Evolutionary conservation across 768 basidiomycete genomes (phyloP).

Genomic region (Tylopilus sp.): DNA sequence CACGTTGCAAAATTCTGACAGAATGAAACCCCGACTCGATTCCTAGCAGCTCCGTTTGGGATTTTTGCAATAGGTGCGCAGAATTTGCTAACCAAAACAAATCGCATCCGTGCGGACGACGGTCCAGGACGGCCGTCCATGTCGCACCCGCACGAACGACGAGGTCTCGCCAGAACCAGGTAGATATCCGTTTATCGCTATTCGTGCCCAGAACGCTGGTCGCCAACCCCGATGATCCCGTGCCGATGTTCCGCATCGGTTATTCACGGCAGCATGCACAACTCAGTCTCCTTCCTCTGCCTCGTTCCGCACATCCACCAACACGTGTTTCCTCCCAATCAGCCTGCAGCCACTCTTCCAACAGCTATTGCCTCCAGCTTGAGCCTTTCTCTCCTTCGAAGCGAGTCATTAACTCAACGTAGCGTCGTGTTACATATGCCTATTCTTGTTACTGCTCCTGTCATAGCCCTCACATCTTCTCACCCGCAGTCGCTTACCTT

Average conservation of each 20-base stretch:
- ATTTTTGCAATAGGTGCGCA: constrained; percentile 6
- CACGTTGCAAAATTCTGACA: constrained; percentile 30
- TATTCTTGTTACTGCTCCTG: not conserved
- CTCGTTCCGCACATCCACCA: not conserved
- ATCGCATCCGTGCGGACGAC: constrained; percentile 1
- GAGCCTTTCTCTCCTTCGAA: not conserved
- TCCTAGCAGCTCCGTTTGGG: constrained; percentile 29
- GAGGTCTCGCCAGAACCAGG: constrained; percentile 15
- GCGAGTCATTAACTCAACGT: not conserved
- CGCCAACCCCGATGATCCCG: constrained; percentile 15
- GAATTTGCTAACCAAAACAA: constrained; percentile 18
- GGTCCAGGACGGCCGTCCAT: constrained; percentile 20
- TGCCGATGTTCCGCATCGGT: constrained; percentile 21
- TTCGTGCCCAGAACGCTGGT: constrained; percentile 9
- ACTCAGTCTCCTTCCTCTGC: not conserved
- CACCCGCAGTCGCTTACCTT: constrained; percentile 3
- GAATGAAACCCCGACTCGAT: constrained; percentile 33
- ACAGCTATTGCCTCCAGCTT: not conserved
- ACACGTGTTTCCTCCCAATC: not conserved
- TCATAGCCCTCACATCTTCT: not conserved
- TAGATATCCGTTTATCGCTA: constrained; percentile 12
- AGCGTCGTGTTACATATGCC: too few species aligned
- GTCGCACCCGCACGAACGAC: constrained; percentile 15
- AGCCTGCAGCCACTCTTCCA: too few species aligned
- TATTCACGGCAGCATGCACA: constrained; percentile 13